Evolutionary conservation across 1,284 basidiomycete species (phyloP).

Genomic region (Rhodotorula sp.): DNA sequence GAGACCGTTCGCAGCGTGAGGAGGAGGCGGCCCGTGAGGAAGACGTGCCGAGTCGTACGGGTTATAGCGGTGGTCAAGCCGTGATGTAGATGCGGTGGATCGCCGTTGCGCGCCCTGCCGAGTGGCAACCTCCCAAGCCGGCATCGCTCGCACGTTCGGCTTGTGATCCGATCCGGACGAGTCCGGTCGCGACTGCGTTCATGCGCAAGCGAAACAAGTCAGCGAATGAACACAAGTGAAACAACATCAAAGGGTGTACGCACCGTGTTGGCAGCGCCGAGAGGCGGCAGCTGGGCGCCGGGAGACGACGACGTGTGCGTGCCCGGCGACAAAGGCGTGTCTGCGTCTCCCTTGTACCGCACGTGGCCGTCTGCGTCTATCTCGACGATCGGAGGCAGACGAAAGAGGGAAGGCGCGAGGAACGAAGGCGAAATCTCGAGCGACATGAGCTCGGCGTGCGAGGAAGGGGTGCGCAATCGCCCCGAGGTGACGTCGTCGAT

Average conservation of each 20-base stretch:
- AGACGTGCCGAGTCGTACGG: background rate
- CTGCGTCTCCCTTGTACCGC: constrained; percentile 35
- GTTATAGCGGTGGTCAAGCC: background rate
- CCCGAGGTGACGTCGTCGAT: constrained; percentile 86
- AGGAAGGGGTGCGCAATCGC: constrained; percentile 80
- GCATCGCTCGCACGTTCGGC: background rate
- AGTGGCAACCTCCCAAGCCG: background rate
- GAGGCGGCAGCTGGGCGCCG: background rate
- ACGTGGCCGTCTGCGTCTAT: constrained; percentile 31
- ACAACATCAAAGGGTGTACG: no score
- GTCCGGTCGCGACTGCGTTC: background rate
- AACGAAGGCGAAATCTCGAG: constrained; percentile 63
- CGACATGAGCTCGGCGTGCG: constrained; percentile 78
- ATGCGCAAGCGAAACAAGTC: background rate
- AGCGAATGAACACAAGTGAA: background rate
- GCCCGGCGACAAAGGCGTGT: constrained; percentile 29
- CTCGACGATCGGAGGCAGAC: constrained; percentile 43
- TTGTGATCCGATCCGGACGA: background rate
- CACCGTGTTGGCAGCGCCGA: no score
- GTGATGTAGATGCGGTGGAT: background rate
- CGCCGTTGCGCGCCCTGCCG: background rate
- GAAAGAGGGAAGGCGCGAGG: constrained; percentile 38
- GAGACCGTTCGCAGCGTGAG: background rate
- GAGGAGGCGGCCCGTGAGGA: background rate
- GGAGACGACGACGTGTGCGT: constrained; percentile 2